Evolutionary conservation across 768 basidiomycete genomes (phyloP), one percentile per base, ranked within the genome.

Genomic region (Naematelia encephala): DNA sequence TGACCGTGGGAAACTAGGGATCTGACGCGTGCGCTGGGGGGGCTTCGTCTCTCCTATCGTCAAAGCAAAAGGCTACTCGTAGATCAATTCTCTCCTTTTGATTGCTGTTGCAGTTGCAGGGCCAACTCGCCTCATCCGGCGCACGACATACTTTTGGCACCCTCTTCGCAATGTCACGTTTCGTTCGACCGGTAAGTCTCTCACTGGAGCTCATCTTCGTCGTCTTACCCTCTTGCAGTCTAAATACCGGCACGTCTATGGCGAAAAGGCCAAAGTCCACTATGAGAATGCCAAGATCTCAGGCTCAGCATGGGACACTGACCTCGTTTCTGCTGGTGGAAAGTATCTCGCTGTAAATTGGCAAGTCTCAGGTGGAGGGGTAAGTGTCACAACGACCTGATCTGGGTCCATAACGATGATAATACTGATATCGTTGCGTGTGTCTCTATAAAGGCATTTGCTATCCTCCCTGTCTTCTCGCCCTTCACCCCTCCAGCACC

Each of bases 231-330:
- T 29, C 52, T 16, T 28, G 28, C 61, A 74, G 39, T 90, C 89
- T 54, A 91, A 91, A 77, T 91, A 92, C 80, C 84, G 90, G 85
- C 93, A 97, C 78, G 91, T 94, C 75, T 98, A 88, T 75, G 92
- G 90, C 28, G 89, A 91, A 67, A 78, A 85, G 63, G 83, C 87
- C 30, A 94, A 92, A 82, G 91, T 64, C 58, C 56, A 61, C 43
- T 77, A 80, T 63, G 77, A 79, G 64, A 76, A 75, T 48, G 67
- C 57, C 51, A 91, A 91, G 77, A 82, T 91, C 16, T 87, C 89
- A 50, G 87, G 85, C 77, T 90, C 85, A 66, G 92, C 94, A 8
- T 97, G 91, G 91, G 94, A 98, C 77, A 97, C 94, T 45, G 94
- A 97, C 76, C 79, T 97, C 61, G 81, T 96, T 64, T 82, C 88